These are phyloP conservation scores for Rhodomyrtus psidioides DNA, from an alignment of 441 rosid genomes.

Conservation along the genomic window DNA sequence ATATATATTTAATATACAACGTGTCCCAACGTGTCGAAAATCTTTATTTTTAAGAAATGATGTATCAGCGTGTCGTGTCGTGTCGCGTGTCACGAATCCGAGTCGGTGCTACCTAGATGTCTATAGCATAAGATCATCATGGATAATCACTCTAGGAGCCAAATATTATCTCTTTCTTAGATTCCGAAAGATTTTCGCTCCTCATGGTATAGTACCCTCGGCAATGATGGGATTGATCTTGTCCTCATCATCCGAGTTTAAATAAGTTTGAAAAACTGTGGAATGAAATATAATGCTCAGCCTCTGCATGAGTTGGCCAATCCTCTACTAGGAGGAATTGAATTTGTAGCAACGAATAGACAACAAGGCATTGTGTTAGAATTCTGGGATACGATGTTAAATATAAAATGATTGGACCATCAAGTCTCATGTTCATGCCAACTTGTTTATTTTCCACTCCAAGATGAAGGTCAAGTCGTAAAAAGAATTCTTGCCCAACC, in stretches of 20 bases:
- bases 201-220: background rate
- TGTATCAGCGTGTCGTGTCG: too few relatives aligned
- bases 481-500: rapidly evolving
- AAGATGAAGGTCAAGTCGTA: background rate
- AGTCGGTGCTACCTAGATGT: too few relatives aligned
- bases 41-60: too few relatives aligned
- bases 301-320: background rate
- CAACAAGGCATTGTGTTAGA: background rate
- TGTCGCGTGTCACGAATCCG: too few relatives aligned
- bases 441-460: background rate
- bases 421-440: rapidly evolving
- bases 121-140: background rate
- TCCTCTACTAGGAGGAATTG: background rate
- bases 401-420: background rate
- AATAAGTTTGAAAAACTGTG: background rate
- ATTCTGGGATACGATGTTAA: background rate
- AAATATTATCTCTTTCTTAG: background rate
- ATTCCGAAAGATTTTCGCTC: background rate
- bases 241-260: rapidly evolving
- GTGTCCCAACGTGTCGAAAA: too few relatives aligned
- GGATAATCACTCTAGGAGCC: background rate
- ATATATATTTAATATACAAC: too few relatives aligned
- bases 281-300: background rate
- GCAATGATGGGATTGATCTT: too few relatives aligned
- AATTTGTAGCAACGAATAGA: background rate